Conservation (phyloP, 2,329 filamentous ascomycete species). For the Phoma sp. region DNA sequence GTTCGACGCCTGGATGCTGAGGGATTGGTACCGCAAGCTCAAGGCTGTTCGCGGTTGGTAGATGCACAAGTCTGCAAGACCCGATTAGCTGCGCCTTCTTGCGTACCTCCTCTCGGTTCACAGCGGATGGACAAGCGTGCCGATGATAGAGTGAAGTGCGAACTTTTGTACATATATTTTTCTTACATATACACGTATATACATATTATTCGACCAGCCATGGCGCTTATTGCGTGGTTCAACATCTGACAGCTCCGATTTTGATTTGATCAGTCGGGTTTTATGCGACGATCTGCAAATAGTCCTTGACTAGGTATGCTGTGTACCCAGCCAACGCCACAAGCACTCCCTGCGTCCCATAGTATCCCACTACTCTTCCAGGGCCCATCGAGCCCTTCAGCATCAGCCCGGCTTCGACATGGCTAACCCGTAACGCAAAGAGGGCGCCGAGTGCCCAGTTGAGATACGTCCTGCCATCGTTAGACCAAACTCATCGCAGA, state of each 20-base stretch:
- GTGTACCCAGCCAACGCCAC: slow-evolving; percentile 39
- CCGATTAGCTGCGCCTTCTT: not conserved
- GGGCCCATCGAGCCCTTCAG: slow-evolving; percentile 27
- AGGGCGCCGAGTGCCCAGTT: slow-evolving; percentile 50
- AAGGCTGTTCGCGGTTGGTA: slow-evolving; percentile 29
- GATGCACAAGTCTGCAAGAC: not conserved
- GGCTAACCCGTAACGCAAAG: slow-evolving; percentile 49
- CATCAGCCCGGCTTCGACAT: slow-evolving; percentile 52
- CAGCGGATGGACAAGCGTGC: slow-evolving; percentile 3
- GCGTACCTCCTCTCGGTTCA: not conserved
- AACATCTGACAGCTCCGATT: too few species aligned
- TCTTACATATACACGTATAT: slow-evolving; percentile 2
- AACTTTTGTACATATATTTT: slow-evolving; percentile 6
- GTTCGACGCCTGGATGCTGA: slow-evolving; percentile 59
- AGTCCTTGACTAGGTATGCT: slow-evolving; percentile 43
- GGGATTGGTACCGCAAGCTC: slow-evolving; percentile 56
- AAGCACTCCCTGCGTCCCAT: slow-evolving; percentile 42
- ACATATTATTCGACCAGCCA: not conserved
- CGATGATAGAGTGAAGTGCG: not conserved
- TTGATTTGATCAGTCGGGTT: too few species aligned
- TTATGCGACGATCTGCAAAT: slow-evolving; percentile 29
- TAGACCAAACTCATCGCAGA: too few species aligned
- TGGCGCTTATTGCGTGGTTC: not conserved
- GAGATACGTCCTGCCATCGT: slow-evolving; percentile 44
- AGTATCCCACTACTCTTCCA: slow-evolving; percentile 39